Evolutionary conservation across 768 basidiomycete genomes (phyloP).

Genomic region (Macrolepiota albuminosa): DNA sequence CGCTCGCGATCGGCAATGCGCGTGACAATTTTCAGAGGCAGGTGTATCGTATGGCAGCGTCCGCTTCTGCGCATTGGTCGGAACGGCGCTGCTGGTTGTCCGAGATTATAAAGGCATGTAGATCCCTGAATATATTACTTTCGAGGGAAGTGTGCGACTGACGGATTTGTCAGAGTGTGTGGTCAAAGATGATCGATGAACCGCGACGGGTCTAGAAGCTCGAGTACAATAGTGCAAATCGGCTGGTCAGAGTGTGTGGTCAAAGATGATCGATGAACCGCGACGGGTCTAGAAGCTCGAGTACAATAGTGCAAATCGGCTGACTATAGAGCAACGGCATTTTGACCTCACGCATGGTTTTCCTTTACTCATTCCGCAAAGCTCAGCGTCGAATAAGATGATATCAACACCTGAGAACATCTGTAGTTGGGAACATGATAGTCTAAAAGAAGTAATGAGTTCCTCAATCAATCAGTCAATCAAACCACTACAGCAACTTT

Average conservation of each 20-base stretch:
- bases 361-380: background rate
- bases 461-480: background rate
- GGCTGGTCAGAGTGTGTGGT: background rate
- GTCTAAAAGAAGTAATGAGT: background rate
- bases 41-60: background rate
- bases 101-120: background rate
- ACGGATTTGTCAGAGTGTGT: background rate
- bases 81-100: background rate
- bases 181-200: background rate
- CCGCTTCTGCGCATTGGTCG: background rate
- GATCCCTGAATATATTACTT: background rate
- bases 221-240: background rate
- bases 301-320: background rate
- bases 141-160: background rate
- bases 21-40: background rate
- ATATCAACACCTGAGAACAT: background rate
- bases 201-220: background rate
- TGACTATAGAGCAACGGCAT: background rate
- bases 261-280: background rate
- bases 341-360: background rate
- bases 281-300: background rate
- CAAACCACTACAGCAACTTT: background rate
- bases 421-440: background rate
- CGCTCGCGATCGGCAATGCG: background rate
- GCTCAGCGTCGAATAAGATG: background rate